phyloP scores from a whole-genome alignment of 345 rosid species.

The Erodium maritimum region DNA sequence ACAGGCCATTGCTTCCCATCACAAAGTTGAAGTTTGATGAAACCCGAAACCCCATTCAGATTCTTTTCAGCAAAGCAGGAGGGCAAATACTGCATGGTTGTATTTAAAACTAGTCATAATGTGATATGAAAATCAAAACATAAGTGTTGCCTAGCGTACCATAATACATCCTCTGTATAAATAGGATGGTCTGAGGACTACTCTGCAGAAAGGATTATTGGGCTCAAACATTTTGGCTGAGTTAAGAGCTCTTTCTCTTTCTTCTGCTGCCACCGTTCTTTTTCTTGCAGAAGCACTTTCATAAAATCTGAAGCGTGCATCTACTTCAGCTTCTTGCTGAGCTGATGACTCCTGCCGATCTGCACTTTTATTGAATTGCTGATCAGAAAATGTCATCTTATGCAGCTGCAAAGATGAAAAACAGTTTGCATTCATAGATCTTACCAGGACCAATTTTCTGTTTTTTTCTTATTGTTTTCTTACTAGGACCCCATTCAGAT shows the following conservation, averaged over 20 bases:
- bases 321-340: conserved; percentile 11
- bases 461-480: conserved; percentile 11
- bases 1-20: conserved; percentile 81
- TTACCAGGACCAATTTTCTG: conserved; percentile 17
- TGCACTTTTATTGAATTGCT: conserved; percentile 3
- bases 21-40: conserved; percentile 65
- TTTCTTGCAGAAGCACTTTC: conserved; percentile 19
- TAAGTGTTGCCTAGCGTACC: background rate
- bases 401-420: background rate
- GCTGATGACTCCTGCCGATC: conserved; percentile 2
- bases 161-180: conserved; percentile 13
- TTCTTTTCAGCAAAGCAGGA: conserved; percentile 80
- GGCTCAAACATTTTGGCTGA: conserved; percentile 27
- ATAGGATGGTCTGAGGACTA: conserved; percentile 17
- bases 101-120: background rate
- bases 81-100: conserved; percentile 55
- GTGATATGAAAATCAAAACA: background rate
- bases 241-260: conserved; percentile 23
- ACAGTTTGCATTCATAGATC: conserved; percentile 3
- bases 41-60: conserved; percentile 70
- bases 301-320: conserved; percentile 12
- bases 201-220: conserved; percentile 25
- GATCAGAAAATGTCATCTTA: background rate
- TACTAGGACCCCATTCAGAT: no score
- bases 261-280: conserved; percentile 13